Evolutionary conservation across 495 filamentous ascomycete species (phyloP), one percentile per base, ranked within the genome.

Genomic region (Sabuloglossum arenarium): DNA sequence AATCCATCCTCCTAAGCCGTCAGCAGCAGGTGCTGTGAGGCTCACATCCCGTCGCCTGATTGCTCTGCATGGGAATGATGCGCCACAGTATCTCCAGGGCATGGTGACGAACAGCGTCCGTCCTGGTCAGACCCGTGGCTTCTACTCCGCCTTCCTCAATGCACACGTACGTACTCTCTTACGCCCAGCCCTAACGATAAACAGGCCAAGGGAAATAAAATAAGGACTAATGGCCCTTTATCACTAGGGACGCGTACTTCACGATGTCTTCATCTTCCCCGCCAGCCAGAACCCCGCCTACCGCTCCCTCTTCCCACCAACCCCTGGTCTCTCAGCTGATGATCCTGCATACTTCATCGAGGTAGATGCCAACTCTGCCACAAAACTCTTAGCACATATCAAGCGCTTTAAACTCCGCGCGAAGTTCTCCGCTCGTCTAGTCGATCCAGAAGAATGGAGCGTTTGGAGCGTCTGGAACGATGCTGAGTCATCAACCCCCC

Each of bases 191-290:
- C n/a, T n/a, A n/a, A n/a, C n/a, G n/a, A n/a, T n/a, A n/a, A n/a
- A n/a, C n/a, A n/a, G n/a, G n/a, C n/a, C n/a, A n/a, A n/a, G n/a
- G n/a, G n/a, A n/a, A n/a, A n/a, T n/a, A n/a, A n/a, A 23, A 49
- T 49, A 14, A 4, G 45, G 21, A 49, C 25, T 32, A 54, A 34
- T 14, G n/a, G 19, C 10, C 30, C 8, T 19, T 16, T 25, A 34
- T n/a, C 14, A 3, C 12, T n/a, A 82, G 60, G 89, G 91, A 45
- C 76, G 86, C 42, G 72, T 96, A 10, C 71, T 96, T 27, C 78
- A 88, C 67, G 91, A 98, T 66, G 84, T 86, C 27, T 94, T 95
- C 70, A 72, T 98, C 29, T 95, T 91, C 71, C 80, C 80, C 11
- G 58, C 61, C 14, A 16, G 59, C 10, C 54, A 59, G 27, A 61